Percentiles rank a stretch among this genome's conserved stretches.
Evolutionary conservation across 2,329 filamentous ascomycete species (phyloP).

Genomic region (Xylaria sp.): DNA sequence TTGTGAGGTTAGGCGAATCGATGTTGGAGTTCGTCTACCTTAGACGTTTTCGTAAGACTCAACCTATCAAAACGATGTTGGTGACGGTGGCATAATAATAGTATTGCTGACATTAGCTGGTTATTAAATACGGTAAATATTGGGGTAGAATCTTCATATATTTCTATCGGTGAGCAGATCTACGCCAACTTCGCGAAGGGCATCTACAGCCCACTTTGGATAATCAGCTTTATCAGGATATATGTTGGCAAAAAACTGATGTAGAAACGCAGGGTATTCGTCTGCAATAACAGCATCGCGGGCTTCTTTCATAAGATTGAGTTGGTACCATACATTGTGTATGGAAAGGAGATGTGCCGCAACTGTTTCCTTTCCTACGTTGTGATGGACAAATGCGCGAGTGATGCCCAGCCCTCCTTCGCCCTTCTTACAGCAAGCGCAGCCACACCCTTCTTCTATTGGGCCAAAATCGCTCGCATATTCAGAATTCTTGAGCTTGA

Average conservation of each 20-base stretch:
- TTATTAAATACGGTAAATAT: not conserved
- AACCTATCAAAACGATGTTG: not conserved
- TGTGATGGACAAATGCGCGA: conserved; percentile 88
- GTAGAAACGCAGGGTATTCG: conserved; percentile 80
- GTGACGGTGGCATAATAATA: not conserved
- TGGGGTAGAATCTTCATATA: conserved; percentile 19
- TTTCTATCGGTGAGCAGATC: conserved; percentile 64
- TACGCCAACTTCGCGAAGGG: conserved; percentile 81
- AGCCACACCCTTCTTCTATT: conserved; percentile 84
- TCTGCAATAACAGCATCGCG: conserved; percentile 85
- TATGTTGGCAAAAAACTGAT: conserved; percentile 78
- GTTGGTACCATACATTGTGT: conserved; percentile 94
- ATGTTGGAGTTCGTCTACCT: not conserved
- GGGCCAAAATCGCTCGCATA: conserved; percentile 85
- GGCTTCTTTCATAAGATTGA: conserved; percentile 81
- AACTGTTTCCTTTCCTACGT: conserved; percentile 92
- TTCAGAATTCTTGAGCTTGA: conserved; percentile 82
- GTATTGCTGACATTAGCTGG: not conserved
- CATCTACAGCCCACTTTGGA: conserved; percentile 85
- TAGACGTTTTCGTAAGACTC: not conserved
- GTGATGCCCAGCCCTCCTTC: conserved; percentile 84
- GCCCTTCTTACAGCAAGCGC: conserved; percentile 75
- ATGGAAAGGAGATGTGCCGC: conserved; percentile 87
- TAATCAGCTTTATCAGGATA: conserved; percentile 75
- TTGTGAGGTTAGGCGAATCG: not conserved